A percentile compares a stretch with the other conserved stretches of the same genome.
Evolutionary conservation across 2,329 filamentous ascomycete genomes (phyloP).

Genomic region (Trichoderma citrinoviride): DNA sequence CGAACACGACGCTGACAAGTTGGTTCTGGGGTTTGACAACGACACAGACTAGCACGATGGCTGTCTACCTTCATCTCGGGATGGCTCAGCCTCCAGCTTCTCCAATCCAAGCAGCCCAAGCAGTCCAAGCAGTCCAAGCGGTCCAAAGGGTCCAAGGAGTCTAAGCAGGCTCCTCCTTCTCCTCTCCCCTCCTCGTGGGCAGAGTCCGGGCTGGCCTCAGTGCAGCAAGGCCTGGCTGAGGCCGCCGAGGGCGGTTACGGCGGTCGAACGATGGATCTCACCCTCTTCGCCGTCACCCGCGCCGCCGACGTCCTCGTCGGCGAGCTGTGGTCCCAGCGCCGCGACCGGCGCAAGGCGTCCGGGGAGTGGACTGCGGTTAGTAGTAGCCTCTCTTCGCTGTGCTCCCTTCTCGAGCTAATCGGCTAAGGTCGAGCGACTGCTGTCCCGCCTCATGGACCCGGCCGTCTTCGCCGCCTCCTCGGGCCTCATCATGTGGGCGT

Average conservation of each 20-base stretch:
- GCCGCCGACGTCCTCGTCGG: constrained; percentile 70
- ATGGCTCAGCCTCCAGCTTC: constrained; percentile 55
- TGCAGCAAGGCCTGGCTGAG: constrained; percentile 31
- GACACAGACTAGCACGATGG: constrained; percentile 52
- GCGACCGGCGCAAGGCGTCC: constrained; percentile 43
- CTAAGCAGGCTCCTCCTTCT: too few species aligned
- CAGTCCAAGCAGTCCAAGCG: too few species aligned
- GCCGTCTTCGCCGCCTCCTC: constrained; percentile 69
- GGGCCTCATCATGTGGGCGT: constrained; percentile 82
- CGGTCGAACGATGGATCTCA: constrained; percentile 77
- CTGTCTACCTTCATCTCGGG: constrained; percentile 58
- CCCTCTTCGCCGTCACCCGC: constrained; percentile 71
- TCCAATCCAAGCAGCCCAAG: constrained; percentile 53
- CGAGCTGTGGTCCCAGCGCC: constrained; percentile 59
- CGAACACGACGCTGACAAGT: constrained; percentile 4
- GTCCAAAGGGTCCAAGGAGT: too few species aligned
- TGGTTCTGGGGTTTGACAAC: neutral
- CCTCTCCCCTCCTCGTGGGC: constrained; percentile 26
- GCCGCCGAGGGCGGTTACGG: constrained; percentile 41
- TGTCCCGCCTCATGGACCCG: constrained; percentile 55
- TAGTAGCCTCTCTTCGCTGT: constrained; percentile 7
- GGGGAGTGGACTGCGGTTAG: constrained; percentile 49
- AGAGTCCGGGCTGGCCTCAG: constrained; percentile 41
- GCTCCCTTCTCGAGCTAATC: constrained; percentile 19
- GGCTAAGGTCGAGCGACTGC: constrained; percentile 33